phyloP scores from a whole-genome alignment of 2,329 filamentous ascomycete genomes.

The Neodidymelliopsis sp. region DNA sequence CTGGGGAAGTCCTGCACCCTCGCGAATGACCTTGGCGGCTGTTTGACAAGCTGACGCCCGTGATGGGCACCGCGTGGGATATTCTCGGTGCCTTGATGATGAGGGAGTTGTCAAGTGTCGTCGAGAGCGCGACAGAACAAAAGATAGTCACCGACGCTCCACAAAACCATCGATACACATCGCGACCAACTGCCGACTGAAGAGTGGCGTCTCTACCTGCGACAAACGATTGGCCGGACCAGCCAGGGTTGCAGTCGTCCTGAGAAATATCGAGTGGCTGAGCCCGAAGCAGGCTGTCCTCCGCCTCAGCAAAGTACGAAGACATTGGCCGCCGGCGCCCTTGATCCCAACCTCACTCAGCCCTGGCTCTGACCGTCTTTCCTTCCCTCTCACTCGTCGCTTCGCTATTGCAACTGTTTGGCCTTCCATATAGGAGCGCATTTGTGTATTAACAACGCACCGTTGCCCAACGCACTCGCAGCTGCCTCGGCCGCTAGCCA shows the following conservation, averaged over 20 bases:
- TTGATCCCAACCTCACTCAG: constrained; percentile 19
- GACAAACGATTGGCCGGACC: constrained; percentile 7
- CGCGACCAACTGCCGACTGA: constrained; percentile 6
- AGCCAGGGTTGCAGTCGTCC: constrained; percentile 16
- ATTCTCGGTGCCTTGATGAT: constrained; percentile 3
- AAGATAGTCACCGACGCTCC: constrained; percentile 19
- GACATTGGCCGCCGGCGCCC: constrained; percentile 15
- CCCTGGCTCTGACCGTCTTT: constrained; percentile 15
- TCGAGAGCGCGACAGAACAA: constrained; percentile 3
- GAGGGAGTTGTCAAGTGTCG: constrained; percentile 5
- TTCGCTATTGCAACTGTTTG: not conserved
- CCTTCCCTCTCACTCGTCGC: not conserved
- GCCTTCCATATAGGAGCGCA: not conserved
- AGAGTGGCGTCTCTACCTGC: constrained; percentile 14
- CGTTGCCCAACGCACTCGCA: constrained; percentile 7
- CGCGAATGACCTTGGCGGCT: constrained; percentile 9
- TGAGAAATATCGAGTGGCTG: constrained; percentile 14
- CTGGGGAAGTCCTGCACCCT: not conserved
- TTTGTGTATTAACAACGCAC: constrained; percentile 3
- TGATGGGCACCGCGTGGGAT: constrained; percentile 1
- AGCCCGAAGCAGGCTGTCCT: constrained; percentile 20
- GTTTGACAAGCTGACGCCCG: constrained; percentile 13
- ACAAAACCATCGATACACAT: constrained; percentile 9
- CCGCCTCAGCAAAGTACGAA: constrained; percentile 24
- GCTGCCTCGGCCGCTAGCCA: constrained; percentile 19